Evolutionary conservation across 805 yeast species (phyloP), one percentile per base, ranked within the genome.

Genomic region (Tetrapisispora phaffii): DNA sequence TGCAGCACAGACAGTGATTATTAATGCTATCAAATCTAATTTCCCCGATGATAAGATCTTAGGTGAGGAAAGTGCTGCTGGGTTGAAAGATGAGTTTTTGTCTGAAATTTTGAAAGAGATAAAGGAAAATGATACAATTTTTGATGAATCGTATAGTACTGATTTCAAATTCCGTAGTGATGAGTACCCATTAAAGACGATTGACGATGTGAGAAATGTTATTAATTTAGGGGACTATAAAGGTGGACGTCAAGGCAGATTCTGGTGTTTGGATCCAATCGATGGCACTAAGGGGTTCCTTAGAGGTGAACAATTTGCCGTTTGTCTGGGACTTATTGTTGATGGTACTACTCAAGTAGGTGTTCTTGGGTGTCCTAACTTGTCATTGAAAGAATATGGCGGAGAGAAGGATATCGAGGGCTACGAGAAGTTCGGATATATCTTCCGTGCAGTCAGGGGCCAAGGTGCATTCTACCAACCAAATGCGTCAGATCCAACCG

Each of bases 201-300:
- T 74, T 28, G 70, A 72, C 1, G 72, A 75, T 28, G 72, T 90
- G 41, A 74, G 75, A 51, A 70, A 75, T 6, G 72, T 82, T 22
- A 84, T 93, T 46, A 96, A 88, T 59, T 66, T 72, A 48, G 98
- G 98, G 40, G 73, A 76, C 57, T 85, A 84, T 34, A 62, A 72
- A 49, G 97, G 97, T 44, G 95, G 97, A 4, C 53, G 67, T 28
- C 69, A 64, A 32, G 95, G 95, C 21, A 72, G 98, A 49, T 79
- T 86, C 60, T 93, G 99, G 99, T 95, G 97, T 0, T 69, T 93
- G 57, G 99, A 93, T 59, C 99, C 99, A 34, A 89, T 93, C 50
- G 99, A 93, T 60, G 99, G 99, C 7, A 93, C 99, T 19, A 93
- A 82, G 62, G 99, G 99, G 0, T 93, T 93, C 61, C 69, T 93